Base-by-base conservation (phyloP, 768 basidiomycete species). In the Russula sp. region DNA sequence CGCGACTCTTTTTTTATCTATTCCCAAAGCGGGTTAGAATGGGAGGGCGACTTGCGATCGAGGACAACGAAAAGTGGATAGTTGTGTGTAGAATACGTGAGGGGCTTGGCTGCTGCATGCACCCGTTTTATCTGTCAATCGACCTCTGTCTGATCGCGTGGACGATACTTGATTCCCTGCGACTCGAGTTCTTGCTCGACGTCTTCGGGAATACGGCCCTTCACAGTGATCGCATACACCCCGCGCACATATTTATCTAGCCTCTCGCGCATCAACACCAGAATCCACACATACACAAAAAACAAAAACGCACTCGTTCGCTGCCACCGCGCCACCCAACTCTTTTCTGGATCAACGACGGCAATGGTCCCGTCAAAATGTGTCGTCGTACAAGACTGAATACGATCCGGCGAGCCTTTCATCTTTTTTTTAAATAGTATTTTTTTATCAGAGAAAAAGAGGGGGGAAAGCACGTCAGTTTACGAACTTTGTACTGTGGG, bases 251-350 rank as follows among this genome's bases (percentile, higher is more conserved):
- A 91, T 75, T 94, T 94, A 65, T 91, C 96, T 97, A 63, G 20
- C 25, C 34, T 20, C 54, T n/a, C n/a, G 22, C 25, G 25, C 25
- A 3, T 29, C 25, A 29, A 29, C 13, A 10, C 29, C 25, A 36
- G 11, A 5, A 46, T 45, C 55, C 52, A 45, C 53, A 47, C 45
- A 55, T 35, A 29, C 47, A 55, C 32, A 63, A 25, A 49, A 58
- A 35, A 45, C 58, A 1, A 11, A 14, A 25, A 80, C 87, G 65
- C 67, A 95, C 96, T 84, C 67, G 88, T 93, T 71, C 96, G 77
- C 73, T 99, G 95, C 94, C 95, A 99, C 67, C 90, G 83, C 7
- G 91, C 90, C 7, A 98, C 94, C 97, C 97, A 99, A 71, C 91
- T 93, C 51, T 81, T 80, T 67, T 90, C 86, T 2, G 95, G 88